A percentile compares a stretch with the other conserved stretches of the same genome.
Conservation (phyloP, 2,329 filamentous ascomycete species). For the Stromatinia cepivora region DNA sequence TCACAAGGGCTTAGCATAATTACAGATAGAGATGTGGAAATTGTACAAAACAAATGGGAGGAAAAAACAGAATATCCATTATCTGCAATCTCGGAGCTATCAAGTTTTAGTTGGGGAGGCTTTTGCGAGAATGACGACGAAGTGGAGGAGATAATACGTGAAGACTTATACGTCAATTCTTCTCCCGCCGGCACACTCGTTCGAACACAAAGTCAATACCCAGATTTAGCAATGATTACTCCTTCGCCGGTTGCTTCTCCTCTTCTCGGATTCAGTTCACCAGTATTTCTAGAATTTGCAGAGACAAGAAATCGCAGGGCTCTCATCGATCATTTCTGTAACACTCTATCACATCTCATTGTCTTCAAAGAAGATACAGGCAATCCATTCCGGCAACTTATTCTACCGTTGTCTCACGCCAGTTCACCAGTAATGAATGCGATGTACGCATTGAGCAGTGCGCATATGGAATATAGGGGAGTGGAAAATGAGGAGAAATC, state of each 20-base stretch:
- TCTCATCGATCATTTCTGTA: slow-evolving; percentile 64
- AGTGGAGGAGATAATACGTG: slow-evolving; percentile 35
- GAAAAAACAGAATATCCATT: slow-evolving; percentile 30
- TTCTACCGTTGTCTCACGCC: slow-evolving; percentile 56
- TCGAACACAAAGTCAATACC: slow-evolving; percentile 36
- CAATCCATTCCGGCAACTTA: slow-evolving; percentile 63
- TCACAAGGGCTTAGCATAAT: slow-evolving; percentile 27
- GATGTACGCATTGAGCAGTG: slow-evolving; percentile 79
- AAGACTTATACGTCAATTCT: slow-evolving; percentile 21
- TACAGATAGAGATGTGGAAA: slow-evolving; percentile 20
- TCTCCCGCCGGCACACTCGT: slow-evolving; percentile 27
- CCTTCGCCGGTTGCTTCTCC: slow-evolving; percentile 30
- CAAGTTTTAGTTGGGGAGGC: slow-evolving; percentile 31
- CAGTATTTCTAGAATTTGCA: slow-evolving; percentile 58
- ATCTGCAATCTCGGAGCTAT: slow-evolving; percentile 31
- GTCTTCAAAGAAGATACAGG: slow-evolving; percentile 64
- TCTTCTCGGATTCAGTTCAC: slow-evolving; percentile 52
- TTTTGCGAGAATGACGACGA: slow-evolving; percentile 28
- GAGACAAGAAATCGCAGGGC: slow-evolving; percentile 54
- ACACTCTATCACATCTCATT: slow-evolving; percentile 64
- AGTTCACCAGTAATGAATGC: slow-evolving; percentile 71
- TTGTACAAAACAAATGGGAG: slow-evolving; percentile 32
- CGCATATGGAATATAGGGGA: slow-evolving; percentile 72
- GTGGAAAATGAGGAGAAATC: slow-evolving; percentile 55
- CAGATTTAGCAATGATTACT: slow-evolving; percentile 39